A percentile compares a stretch with the other conserved stretches of the same genome.
These are phyloP conservation scores for Penicillium nucicola DNA, from an alignment of 495 filamentous ascomycete species.

Conservation along the genomic window DNA sequence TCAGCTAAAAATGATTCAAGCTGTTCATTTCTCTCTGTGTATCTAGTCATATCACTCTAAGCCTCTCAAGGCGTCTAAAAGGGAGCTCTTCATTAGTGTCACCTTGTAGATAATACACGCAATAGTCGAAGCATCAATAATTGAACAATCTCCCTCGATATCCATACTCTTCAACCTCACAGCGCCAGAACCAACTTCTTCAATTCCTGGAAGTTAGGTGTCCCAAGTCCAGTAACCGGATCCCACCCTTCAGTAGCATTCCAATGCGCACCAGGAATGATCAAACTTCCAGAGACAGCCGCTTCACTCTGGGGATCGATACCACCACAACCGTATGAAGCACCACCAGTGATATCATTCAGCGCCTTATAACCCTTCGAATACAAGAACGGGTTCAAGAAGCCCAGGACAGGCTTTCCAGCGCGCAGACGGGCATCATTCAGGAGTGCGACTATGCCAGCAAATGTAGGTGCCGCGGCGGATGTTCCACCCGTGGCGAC, in stretches of 20 bases:
- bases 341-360: constrained; percentile 32
- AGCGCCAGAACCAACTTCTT: constrained; percentile 28
- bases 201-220: constrained; percentile 39
- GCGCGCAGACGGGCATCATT: constrained; percentile 48
- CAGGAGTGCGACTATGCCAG: constrained; percentile 46
- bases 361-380: constrained; percentile 19
- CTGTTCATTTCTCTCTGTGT: too few species aligned
- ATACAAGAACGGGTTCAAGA: constrained; percentile 54
- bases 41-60: too few species aligned
- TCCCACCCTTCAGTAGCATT: constrained; percentile 45
- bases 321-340: constrained; percentile 27
- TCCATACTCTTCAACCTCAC: not conserved
- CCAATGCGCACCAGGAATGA: constrained; percentile 32
- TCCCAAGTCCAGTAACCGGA: constrained; percentile 46
- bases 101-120: too few species aligned
- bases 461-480: constrained; percentile 46
- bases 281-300: constrained; percentile 18
- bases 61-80: too few species aligned
- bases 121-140: too few species aligned
- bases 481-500: constrained; percentile 47
- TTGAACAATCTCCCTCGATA: too few species aligned
- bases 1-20: too few species aligned
- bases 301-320: constrained; percentile 24
- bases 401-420: constrained; percentile 47
- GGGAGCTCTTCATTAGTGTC: too few species aligned